Evolutionary conservation across 129 eudicot species (phyloP).

Genomic region (Heracleum sosnowskyi): DNA sequence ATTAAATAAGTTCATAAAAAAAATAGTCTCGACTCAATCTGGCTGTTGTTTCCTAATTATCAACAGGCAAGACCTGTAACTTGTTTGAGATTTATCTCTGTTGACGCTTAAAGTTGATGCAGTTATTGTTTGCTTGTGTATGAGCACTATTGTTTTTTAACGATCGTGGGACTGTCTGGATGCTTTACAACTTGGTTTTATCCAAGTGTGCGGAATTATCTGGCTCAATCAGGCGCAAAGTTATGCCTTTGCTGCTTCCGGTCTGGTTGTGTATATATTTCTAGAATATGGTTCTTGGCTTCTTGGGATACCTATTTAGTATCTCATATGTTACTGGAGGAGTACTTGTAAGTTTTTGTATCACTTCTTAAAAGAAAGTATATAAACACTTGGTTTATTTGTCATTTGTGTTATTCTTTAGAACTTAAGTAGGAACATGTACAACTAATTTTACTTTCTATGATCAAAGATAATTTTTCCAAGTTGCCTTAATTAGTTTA

Average conservation of each 20-base stretch:
- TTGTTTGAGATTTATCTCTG: background rate
- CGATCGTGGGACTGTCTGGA: constrained; percentile 83
- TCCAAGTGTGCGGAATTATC: constrained; percentile 87
- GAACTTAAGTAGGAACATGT: background rate
- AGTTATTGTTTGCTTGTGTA: constrained; percentile 28
- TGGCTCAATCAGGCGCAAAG: constrained; percentile 93
- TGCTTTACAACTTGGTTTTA: constrained; percentile 94
- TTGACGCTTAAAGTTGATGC: background rate
- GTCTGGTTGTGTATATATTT: constrained; percentile 47
- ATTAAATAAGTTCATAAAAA: constrained; percentile 15
- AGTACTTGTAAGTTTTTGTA: no score
- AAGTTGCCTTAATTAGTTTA: background rate
- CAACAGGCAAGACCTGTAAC: background rate
- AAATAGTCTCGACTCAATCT: background rate
- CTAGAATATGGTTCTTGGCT: background rate
- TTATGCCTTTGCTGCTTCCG: constrained; percentile 94
- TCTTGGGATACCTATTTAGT: no score
- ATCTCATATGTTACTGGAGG: no score
- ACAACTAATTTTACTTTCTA: background rate
- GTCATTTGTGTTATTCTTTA: background rate
- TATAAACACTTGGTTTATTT: no score
- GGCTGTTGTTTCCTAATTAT: background rate
- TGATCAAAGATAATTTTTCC: background rate
- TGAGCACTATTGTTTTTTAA: constrained; percentile 83
- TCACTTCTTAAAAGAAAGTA: no score